These are phyloP conservation scores for Periconia macrospinosa DNA, from an alignment of 2,329 filamentous ascomycete species.

Conservation along the genomic window DNA sequence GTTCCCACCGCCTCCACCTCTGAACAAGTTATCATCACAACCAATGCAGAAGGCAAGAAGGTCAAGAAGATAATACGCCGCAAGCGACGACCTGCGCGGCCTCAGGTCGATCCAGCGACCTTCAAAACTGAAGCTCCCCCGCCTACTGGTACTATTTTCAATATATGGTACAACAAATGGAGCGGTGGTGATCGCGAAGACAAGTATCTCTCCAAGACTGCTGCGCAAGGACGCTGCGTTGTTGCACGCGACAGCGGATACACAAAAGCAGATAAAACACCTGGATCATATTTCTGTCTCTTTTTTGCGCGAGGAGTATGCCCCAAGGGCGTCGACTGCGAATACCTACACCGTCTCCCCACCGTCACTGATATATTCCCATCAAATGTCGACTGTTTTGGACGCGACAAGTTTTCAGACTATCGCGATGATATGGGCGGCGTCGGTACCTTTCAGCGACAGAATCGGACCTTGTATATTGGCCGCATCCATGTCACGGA, in stretches of 20 bases:
- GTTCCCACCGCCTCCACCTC: slow-evolving; percentile 25
- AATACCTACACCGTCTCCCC: slow-evolving; percentile 89
- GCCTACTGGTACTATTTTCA: slow-evolving; percentile 94
- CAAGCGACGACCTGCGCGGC: slow-evolving; percentile 85
- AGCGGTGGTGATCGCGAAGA: slow-evolving; percentile 92
- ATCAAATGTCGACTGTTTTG: slow-evolving; percentile 93
- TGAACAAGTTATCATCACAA: slow-evolving; percentile 36
- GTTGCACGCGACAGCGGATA: slow-evolving; percentile 66
- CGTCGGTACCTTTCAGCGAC: slow-evolving; percentile 88
- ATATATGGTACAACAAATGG: slow-evolving; percentile 99
- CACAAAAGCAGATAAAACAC: slow-evolving; percentile 52
- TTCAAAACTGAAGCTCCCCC: slow-evolving; percentile 83
- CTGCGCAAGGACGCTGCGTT: slow-evolving; percentile 84
- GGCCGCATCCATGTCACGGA: slow-evolving; percentile 94
- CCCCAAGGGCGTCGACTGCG: slow-evolving; percentile 88
- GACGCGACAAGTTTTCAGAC: slow-evolving; percentile 87
- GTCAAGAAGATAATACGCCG: slow-evolving; percentile 91
- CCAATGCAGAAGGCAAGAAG: slow-evolving; percentile 59
- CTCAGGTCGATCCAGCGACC: slow-evolving; percentile 83
- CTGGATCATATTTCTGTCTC: slow-evolving; percentile 84
- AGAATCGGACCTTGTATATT: slow-evolving; percentile 92
- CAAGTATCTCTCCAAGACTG: slow-evolving; percentile 80
- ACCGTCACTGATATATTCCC: slow-evolving; percentile 87
- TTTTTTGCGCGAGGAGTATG: slow-evolving; percentile 84
- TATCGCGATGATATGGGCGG: slow-evolving; percentile 98